A percentile compares a stretch with the other conserved stretches of the same genome.
These are phyloP conservation scores for Lactarius hatsudake DNA, from an alignment of 768 basidiomycete species.

Conservation along the genomic window DNA sequence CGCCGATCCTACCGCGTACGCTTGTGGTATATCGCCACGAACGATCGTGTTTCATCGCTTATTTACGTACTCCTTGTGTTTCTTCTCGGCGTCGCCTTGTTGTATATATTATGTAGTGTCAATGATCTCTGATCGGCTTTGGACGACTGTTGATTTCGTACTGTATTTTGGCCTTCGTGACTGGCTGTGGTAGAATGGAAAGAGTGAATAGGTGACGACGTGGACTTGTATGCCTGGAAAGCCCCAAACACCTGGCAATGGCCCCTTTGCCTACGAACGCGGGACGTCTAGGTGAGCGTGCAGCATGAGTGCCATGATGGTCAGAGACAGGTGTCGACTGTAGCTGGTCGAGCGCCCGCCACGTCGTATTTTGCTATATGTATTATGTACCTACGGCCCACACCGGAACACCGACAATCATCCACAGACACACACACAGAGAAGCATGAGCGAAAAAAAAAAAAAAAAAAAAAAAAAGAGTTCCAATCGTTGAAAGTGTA, in stretches of 20 bases:
- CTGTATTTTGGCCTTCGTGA: too few relatives aligned
- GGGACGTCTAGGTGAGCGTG: too few relatives aligned
- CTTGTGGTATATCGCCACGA: background rate
- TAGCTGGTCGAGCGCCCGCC: too few relatives aligned
- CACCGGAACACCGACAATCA: background rate
- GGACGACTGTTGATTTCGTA: background rate
- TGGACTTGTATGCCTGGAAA: too few relatives aligned
- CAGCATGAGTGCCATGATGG: too few relatives aligned
- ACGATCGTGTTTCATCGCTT: background rate
- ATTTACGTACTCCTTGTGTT: background rate
- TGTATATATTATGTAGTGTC: background rate
- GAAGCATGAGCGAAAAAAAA: background rate
- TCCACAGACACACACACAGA: too few relatives aligned
- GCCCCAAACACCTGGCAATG: too few relatives aligned
- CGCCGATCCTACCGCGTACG: background rate
- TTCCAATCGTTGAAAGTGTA: background rate
- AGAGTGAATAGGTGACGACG: too few relatives aligned
- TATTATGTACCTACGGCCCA: background rate
- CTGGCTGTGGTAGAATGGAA: too few relatives aligned
- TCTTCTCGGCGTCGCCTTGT: background rate
- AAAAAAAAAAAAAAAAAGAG: background rate
- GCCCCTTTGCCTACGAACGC: background rate
- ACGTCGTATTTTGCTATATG: background rate
- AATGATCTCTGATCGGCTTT: background rate
- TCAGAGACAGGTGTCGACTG: too few relatives aligned